Conservation (phyloP, 2,329 filamentous ascomycete species). For the Fusarium armeniacum region DNA sequence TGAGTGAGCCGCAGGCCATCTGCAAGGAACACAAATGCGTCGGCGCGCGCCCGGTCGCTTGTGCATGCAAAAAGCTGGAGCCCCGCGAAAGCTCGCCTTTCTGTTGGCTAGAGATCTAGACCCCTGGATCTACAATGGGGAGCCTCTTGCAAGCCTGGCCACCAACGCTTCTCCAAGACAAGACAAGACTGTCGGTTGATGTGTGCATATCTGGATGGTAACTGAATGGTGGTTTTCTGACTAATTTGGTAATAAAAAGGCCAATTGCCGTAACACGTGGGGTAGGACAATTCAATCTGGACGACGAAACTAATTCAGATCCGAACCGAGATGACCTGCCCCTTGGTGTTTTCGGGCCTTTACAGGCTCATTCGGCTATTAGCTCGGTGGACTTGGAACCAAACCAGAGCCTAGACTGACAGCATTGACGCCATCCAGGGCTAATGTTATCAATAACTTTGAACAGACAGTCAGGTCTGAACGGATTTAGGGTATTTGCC, state of each 20-base stretch:
- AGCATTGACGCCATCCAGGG: slow-evolving; percentile 40
- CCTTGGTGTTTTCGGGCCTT: slow-evolving; percentile 41
- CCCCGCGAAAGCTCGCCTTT: slow-evolving; percentile 46
- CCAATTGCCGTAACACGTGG: slow-evolving; percentile 45
- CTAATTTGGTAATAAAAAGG: slow-evolving; percentile 19
- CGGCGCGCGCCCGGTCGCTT: slow-evolving; percentile 34
- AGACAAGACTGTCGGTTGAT: slow-evolving; percentile 1
- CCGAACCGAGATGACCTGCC: slow-evolving; percentile 45
- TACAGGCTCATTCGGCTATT: slow-evolving; percentile 36
- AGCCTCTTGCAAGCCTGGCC: slow-evolving; percentile 37
- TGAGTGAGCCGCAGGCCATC: slow-evolving; percentile 46
- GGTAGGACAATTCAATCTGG: slow-evolving; percentile 22
- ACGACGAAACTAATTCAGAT: slow-evolving; percentile 9
- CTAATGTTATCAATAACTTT: slow-evolving; percentile 16
- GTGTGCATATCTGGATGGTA: slow-evolving; percentile 32
- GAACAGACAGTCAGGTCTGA: background rate
- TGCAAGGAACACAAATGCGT: slow-evolving; percentile 47
- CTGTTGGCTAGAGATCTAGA: slow-evolving; percentile 44
- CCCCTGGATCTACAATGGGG: slow-evolving; percentile 44
- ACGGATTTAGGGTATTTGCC: background rate
- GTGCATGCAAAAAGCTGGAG: slow-evolving; percentile 50
- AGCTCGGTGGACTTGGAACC: slow-evolving; percentile 17
- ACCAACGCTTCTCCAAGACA: slow-evolving; percentile 28
- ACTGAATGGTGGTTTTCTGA: slow-evolving; percentile 2
- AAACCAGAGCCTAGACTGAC: slow-evolving; percentile 35